Conservation (phyloP, 768 basidiomycete genomes). For the Piloderma croceum region DNA sequence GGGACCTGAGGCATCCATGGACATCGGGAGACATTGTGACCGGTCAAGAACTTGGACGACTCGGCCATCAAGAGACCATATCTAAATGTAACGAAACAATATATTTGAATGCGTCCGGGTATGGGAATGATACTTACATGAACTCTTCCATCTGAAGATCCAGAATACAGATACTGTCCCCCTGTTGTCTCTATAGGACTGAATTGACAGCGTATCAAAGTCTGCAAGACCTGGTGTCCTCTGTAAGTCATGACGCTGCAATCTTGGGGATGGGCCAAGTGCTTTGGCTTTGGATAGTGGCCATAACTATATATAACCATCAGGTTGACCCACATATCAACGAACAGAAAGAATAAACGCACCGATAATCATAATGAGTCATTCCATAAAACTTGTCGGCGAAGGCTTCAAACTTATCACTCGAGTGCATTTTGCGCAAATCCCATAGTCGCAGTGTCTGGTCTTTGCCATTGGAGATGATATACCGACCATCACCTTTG, state of each 20-base stretch:
- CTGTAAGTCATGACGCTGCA: constrained; percentile 95
- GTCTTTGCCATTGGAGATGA: constrained; percentile 95
- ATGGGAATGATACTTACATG: constrained; percentile 49
- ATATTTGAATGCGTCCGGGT: constrained; percentile 3
- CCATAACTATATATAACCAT: constrained; percentile 44
- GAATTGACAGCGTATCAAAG: constrained; percentile 94
- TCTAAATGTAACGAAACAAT: constrained; percentile 38
- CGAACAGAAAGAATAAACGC: constrained; percentile 13
- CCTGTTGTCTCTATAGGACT: constrained; percentile 91
- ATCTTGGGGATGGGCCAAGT: constrained; percentile 72
- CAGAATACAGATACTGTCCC: constrained; percentile 90
- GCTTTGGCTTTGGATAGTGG: constrained; percentile 58
- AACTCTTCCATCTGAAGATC: constrained; percentile 78
- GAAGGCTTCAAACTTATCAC: constrained; percentile 57
- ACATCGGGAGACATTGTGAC: constrained; percentile 61
- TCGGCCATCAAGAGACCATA: constrained; percentile 92
- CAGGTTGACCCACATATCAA: not conserved
- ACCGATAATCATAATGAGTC: constrained; percentile 78
- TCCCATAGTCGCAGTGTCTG: constrained; percentile 92
- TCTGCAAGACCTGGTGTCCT: constrained; percentile 85
- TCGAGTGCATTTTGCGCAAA: constrained; percentile 84
- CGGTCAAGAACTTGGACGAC: constrained; percentile 83
- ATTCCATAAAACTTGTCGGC: constrained; percentile 49
- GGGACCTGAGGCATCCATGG: constrained; percentile 64
- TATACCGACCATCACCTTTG: constrained; percentile 93